These are phyloP conservation scores for Aspergillus bombycis DNA, from an alignment of 2,329 filamentous ascomycete species.

Conservation along the genomic window DNA sequence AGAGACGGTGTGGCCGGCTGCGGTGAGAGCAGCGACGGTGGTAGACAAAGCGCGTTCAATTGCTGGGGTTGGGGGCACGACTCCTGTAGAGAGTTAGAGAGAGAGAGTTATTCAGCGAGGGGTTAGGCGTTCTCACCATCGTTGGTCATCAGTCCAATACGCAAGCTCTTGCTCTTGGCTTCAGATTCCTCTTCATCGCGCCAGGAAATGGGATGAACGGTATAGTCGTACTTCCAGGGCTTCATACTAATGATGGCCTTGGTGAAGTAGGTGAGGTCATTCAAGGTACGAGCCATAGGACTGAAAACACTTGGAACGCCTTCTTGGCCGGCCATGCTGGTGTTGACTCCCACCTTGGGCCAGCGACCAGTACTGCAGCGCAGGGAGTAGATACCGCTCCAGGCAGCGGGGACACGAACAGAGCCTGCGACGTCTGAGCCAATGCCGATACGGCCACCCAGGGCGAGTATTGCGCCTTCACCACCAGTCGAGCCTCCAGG, in stretches of 20 bases:
- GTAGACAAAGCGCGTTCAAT: constrained; percentile 75
- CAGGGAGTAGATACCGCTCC: constrained; percentile 84
- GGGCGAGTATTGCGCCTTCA: constrained; percentile 79
- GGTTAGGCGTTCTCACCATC: constrained; percentile 55
- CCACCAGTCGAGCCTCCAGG: constrained; percentile 88
- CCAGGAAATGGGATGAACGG: constrained; percentile 85
- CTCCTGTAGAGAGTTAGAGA: constrained; percentile 47
- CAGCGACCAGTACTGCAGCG: constrained; percentile 87
- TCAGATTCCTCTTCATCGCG: constrained; percentile 62
- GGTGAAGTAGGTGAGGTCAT: constrained; percentile 83
- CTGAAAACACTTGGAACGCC: constrained; percentile 87
- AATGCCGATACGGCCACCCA: constrained; percentile 82
- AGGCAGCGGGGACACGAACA: constrained; percentile 84
- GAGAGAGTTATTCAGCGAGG: neutral
- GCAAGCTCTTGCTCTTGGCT: constrained; percentile 64
- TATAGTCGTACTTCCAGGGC: constrained; percentile 87
- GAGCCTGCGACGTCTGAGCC: constrained; percentile 91
- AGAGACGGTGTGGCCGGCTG: constrained; percentile 74
- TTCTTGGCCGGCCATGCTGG: constrained; percentile 91
- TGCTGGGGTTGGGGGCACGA: constrained; percentile 84
- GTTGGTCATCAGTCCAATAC: constrained; percentile 75
- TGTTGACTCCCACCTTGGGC: constrained; percentile 81
- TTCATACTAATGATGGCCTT: constrained; percentile 75
- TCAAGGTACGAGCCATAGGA: constrained; percentile 85
- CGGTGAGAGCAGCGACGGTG: constrained; percentile 68